These are phyloP conservation scores for Zymoseptoria ardabiliae DNA, from an alignment of 2,329 filamentous ascomycete species.

Conservation along the genomic window DNA sequence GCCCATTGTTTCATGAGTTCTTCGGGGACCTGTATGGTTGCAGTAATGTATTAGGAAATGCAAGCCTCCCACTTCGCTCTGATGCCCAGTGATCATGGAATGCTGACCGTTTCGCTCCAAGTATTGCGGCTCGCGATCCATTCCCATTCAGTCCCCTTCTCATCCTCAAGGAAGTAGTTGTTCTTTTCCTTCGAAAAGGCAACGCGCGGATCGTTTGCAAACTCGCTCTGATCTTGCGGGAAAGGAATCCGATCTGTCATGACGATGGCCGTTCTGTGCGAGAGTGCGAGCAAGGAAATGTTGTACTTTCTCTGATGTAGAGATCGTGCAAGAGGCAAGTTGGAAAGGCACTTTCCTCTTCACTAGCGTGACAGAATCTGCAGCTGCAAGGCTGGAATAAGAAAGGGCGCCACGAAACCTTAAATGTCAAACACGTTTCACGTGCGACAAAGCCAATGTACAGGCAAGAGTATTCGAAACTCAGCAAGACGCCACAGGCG, in stretches of 20 bases:
- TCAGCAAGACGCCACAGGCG: no score
- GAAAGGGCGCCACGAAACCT: background rate
- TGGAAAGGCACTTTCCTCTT: background rate
- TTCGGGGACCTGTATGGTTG: constrained; percentile 48
- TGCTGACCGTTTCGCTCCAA: constrained; percentile 63
- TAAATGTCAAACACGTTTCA: background rate
- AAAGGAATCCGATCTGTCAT: constrained; percentile 33
- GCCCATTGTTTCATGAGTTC: constrained; percentile 53
- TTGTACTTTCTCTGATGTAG: background rate
- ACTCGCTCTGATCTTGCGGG: constrained; percentile 55
- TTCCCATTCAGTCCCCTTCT: constrained; percentile 77
- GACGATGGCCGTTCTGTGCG: background rate
- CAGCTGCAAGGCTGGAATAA: background rate
- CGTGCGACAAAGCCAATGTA: no score
- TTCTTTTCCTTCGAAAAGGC: constrained; percentile 77
- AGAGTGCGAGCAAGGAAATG: background rate
- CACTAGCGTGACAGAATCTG: background rate
- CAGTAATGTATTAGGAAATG: constrained; percentile 12
- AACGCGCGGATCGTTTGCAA: constrained; percentile 72
- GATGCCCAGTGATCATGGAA: constrained; percentile 10
- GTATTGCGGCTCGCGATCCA: constrained; percentile 63
- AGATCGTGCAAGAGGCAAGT: background rate
- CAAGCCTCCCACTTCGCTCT: constrained; percentile 6
- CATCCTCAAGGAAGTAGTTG: constrained; percentile 71
- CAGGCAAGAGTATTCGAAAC: no score